phyloP scores from a whole-genome alignment of 2,329 filamentous ascomycete species.

The Cercospora janseana region DNA sequence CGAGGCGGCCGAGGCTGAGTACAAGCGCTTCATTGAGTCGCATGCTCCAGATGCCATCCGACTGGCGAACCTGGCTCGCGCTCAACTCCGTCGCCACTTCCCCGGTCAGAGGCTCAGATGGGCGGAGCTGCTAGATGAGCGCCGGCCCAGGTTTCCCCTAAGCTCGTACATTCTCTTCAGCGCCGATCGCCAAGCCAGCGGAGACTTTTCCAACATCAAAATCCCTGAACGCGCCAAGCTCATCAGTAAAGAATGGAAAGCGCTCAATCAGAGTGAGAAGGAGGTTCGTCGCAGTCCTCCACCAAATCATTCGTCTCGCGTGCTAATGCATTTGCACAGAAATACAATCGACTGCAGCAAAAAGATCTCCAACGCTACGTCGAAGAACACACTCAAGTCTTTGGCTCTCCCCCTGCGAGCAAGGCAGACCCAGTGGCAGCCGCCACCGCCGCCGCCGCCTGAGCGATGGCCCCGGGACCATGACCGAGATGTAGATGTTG shows the following conservation, averaged over 20 bases:
- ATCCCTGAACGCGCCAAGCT: constrained; percentile 43
- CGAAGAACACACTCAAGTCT: constrained; percentile 11
- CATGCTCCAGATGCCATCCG: constrained; percentile 58
- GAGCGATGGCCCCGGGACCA: background rate
- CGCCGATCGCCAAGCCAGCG: constrained; percentile 45
- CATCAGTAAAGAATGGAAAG: constrained; percentile 50
- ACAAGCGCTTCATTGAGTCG: constrained; percentile 55
- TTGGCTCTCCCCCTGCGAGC: background rate
- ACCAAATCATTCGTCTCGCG: background rate
- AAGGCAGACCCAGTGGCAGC: background rate
- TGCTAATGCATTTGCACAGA: constrained; percentile 18
- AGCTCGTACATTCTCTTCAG: constrained; percentile 47
- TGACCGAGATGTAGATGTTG: constrained; percentile 2
- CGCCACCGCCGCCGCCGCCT: constrained; percentile 1
- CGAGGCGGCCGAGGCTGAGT: constrained; percentile 45
- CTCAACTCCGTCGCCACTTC: constrained; percentile 31
- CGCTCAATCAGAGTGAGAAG: constrained; percentile 47
- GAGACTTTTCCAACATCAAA: constrained; percentile 52
- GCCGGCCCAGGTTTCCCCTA: constrained; percentile 48
- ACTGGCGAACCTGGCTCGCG: constrained; percentile 59
- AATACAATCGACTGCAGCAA: constrained; percentile 17
- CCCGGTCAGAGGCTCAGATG: constrained; percentile 20
- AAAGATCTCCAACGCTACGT: constrained; percentile 19
- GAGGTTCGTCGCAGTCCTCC: constrained; percentile 40
- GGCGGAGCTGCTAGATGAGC: constrained; percentile 54